Conservation (phyloP, 306 rosid species). For the Cicer yamashitae region DNA sequence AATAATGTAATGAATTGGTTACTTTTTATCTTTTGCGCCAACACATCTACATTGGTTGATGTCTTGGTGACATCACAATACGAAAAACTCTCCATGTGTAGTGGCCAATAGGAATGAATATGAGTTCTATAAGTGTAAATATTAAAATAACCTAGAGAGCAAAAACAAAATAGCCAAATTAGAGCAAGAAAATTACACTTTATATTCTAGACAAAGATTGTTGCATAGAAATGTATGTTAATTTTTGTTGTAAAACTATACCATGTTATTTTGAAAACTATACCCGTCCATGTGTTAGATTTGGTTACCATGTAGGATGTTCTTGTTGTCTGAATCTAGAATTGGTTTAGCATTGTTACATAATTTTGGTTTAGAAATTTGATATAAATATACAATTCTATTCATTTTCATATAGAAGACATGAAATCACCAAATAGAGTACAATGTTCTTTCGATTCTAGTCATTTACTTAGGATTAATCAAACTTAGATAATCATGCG, state of each 20-base stretch:
- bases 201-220: conserved; percentile 11
- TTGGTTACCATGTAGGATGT: conserved; percentile 93
- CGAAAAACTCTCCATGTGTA: too few species aligned
- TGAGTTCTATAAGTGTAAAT: conserved; percentile 58
- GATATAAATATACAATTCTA: too few species aligned
- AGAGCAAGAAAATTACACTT: neutral
- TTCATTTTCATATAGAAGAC: too few species aligned
- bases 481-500: too few species aligned
- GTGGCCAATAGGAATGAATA: conserved; percentile 74
- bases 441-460: too few species aligned
- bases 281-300: conserved; percentile 91
- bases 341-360: conserved; percentile 6
- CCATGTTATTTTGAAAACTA: conserved; percentile 1
- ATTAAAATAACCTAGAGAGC: conserved; percentile 65
- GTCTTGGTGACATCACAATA: conserved; percentile 27
- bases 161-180: conserved; percentile 4
- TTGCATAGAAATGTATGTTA: neutral
- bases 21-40: neutral
- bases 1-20: neutral
- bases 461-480: too few species aligned
- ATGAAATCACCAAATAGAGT: too few species aligned
- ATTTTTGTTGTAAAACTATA: neutral
- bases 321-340: conserved; percentile 87
- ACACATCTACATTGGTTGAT: conserved; percentile 9
- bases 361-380: neutral